Evolutionary conservation across 2,329 filamentous ascomycete species (phyloP).

Genomic region (Neurospora sp.): DNA sequence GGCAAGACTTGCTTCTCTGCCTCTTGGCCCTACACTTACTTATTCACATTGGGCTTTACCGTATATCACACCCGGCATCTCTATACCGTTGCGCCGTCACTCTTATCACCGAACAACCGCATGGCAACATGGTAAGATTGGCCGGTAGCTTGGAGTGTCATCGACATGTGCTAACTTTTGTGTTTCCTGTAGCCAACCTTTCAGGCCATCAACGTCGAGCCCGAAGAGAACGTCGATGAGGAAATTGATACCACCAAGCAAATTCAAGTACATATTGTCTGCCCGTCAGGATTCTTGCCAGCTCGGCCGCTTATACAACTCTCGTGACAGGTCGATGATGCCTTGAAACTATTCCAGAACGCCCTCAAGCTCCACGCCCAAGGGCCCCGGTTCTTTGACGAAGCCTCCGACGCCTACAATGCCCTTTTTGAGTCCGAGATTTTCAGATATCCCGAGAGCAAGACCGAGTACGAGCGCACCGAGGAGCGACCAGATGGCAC

Average conservation of each 20-base stretch:
- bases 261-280: slow-evolving; percentile 50
- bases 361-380: slow-evolving; percentile 88
- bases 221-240: slow-evolving; percentile 81
- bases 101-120: neutral
- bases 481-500: slow-evolving; percentile 44
- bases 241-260: slow-evolving; percentile 94
- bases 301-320: neutral
- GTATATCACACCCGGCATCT: neutral
- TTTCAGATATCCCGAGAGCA: slow-evolving; percentile 81
- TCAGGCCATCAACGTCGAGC: slow-evolving; percentile 85
- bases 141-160: neutral
- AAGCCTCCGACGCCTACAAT: slow-evolving; percentile 73
- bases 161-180: neutral
- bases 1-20: neutral
- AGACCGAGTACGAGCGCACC: slow-evolving; percentile 72
- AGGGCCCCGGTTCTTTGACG: slow-evolving; percentile 63
- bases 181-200: slow-evolving; percentile 49
- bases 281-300: neutral
- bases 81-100: neutral
- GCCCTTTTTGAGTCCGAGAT: slow-evolving; percentile 86
- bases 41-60: neutral
- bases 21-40: neutral
- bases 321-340: slow-evolving; percentile 67
- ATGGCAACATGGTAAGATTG: slow-evolving; percentile 6
- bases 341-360: slow-evolving; percentile 85